Percentiles rank a stretch among this genome's conserved stretches.
Evolutionary conservation across 2,329 filamentous ascomycete genomes (phyloP).

Genomic region (Colletotrichum musae): DNA sequence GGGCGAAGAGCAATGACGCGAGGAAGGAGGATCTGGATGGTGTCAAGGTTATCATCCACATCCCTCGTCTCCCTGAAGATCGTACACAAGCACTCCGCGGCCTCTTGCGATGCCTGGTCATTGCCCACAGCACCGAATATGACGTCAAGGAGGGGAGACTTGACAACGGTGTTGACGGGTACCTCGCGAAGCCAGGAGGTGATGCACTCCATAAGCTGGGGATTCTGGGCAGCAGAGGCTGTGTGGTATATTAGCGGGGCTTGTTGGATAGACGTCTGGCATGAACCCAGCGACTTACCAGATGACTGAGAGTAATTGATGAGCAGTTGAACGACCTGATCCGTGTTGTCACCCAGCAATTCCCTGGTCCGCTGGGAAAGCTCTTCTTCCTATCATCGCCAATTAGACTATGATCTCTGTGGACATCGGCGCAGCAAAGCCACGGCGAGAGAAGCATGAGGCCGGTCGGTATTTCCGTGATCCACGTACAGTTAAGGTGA

Average conservation of each 20-base stretch:
- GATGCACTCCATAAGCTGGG: conserved; percentile 93
- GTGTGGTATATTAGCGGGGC: conserved; percentile 43
- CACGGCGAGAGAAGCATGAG: conserved; percentile 51
- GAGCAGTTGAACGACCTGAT: conserved; percentile 88
- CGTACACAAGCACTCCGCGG: conserved; percentile 92
- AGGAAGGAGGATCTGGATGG: conserved; percentile 87
- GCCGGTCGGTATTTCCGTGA: conserved; percentile 65
- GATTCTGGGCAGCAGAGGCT: conserved; percentile 87
- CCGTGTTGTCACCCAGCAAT: conserved; percentile 90
- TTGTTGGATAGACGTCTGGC: conserved; percentile 4
- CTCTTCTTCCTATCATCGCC: conserved; percentile 89
- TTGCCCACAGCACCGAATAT: conserved; percentile 83
- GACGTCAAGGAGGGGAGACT: conserved; percentile 86
- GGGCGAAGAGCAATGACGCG: conserved; percentile 82
- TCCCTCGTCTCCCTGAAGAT: conserved; percentile 94
- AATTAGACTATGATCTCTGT: conserved; percentile 61
- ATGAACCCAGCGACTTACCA: conserved; percentile 66
- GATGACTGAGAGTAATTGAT: conserved; percentile 94
- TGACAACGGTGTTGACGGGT: conserved; percentile 84
- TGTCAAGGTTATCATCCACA: conserved; percentile 88
- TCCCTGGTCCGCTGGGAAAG: conserved; percentile 88
- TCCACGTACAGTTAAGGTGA: conserved; percentile 98
- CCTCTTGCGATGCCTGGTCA: conserved; percentile 86
- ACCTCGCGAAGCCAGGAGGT: conserved; percentile 98
- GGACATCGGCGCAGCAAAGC: conserved; percentile 54